These are phyloP conservation scores for Peltaster fructicola DNA, from an alignment of 2,329 filamentous ascomycete genomes.

Conservation along the genomic window DNA sequence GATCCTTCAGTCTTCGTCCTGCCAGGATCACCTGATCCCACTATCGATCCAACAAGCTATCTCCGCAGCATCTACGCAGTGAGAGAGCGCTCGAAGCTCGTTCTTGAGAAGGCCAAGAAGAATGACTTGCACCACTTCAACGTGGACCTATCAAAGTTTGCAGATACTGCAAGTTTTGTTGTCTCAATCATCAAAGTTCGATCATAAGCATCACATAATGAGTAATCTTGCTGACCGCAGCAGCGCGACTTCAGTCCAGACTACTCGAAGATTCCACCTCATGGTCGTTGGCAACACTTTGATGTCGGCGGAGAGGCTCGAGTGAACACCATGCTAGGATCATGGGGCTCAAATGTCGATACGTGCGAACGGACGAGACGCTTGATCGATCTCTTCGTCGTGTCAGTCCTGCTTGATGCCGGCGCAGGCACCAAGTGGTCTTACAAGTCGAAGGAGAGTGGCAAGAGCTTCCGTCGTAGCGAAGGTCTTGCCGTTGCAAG, in stretches of 20 bases:
- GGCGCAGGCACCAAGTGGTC: slow-evolving; percentile 82
- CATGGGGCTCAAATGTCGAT: slow-evolving; percentile 53
- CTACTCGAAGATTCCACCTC: slow-evolving; percentile 61
- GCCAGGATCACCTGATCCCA: slow-evolving; percentile 70
- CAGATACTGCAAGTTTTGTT: slow-evolving; percentile 69
- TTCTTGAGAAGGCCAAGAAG: slow-evolving; percentile 58
- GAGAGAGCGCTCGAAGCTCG: slow-evolving; percentile 55
- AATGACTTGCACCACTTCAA: slow-evolving; percentile 74
- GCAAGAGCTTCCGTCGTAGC: slow-evolving; percentile 63
- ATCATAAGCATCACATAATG: slow-evolving; percentile 1
- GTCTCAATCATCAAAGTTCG: slow-evolving; percentile 84
- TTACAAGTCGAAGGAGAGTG: slow-evolving; percentile 82
- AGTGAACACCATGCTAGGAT: slow-evolving; percentile 50
- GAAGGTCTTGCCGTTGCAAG: slow-evolving; percentile 69
- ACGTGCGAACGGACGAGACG: slow-evolving; percentile 56
- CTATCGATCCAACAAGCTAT: slow-evolving; percentile 75
- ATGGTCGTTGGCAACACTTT: slow-evolving; percentile 73
- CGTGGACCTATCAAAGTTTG: slow-evolving; percentile 71
- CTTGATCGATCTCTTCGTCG: slow-evolving; percentile 58
- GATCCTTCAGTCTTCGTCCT: slow-evolving; percentile 72
- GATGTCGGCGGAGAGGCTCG: slow-evolving; percentile 61
- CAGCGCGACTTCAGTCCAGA: slow-evolving; percentile 54
- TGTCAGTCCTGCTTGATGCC: slow-evolving; percentile 70
- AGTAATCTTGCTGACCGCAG: slow-evolving; percentile 3
- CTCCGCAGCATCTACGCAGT: slow-evolving; percentile 79